Evolutionary conservation across 2,329 filamentous ascomycete genomes (phyloP).

Genomic region (Diaporthe helianthi): DNA sequence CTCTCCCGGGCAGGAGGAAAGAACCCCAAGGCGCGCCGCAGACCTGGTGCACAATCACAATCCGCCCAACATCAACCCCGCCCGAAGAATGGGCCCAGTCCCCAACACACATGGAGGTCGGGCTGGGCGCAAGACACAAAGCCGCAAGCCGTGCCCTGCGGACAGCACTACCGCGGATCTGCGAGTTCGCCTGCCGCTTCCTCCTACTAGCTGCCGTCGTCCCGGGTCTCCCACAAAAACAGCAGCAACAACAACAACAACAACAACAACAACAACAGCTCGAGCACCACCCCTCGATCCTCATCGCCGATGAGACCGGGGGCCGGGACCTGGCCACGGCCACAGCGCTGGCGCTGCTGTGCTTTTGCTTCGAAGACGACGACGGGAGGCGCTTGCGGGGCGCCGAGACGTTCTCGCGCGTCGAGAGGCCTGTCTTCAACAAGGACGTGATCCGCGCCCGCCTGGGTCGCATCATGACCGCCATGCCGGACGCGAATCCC

Average conservation of each 20-base stretch:
- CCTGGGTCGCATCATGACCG: constrained; percentile 82
- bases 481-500: constrained; percentile 81
- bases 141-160: constrained; percentile 84
- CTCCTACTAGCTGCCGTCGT: constrained; percentile 40
- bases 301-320: constrained; percentile 73
- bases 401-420: constrained; percentile 33
- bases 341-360: constrained; percentile 76
- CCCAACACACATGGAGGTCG: constrained; percentile 58
- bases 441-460: constrained; percentile 80
- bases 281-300: constrained; percentile 40
- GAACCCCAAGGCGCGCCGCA: background rate
- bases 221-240: background rate
- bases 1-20: background rate
- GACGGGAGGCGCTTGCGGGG: constrained; percentile 55
- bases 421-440: constrained; percentile 55
- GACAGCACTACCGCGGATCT: constrained; percentile 69
- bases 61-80: constrained; percentile 53
- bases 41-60: constrained; percentile 49
- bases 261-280: no score
- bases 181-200: constrained; percentile 57
- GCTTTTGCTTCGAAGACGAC: constrained; percentile 70
- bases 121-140: constrained; percentile 72
- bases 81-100: constrained; percentile 51
- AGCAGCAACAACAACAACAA: no score
- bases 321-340: constrained; percentile 85